phyloP scores from a whole-genome alignment of 2,329 filamentous ascomycete genomes.

The Exophiala phaeomuriformis region DNA sequence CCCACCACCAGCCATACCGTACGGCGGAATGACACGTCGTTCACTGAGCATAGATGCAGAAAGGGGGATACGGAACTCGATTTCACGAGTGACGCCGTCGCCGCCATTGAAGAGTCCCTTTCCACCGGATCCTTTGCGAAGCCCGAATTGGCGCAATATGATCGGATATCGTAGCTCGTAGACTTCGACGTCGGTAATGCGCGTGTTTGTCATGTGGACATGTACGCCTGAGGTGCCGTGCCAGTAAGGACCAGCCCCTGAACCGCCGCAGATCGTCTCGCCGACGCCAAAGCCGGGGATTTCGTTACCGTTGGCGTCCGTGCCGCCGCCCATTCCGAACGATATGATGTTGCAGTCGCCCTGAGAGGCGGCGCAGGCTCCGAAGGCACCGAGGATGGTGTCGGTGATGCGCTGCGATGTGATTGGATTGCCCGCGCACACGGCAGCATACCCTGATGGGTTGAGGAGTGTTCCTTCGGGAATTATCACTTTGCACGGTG shows the following conservation, averaged over 20 bases:
- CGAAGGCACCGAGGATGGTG: conserved; percentile 32
- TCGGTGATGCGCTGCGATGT: conserved; percentile 31
- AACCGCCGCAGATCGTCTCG: conserved; percentile 76
- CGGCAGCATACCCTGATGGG: conserved; percentile 29
- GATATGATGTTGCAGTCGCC: conserved; percentile 30
- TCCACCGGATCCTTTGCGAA: conserved; percentile 58
- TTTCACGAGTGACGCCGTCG: conserved; percentile 67
- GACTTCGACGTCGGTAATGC: conserved; percentile 74
- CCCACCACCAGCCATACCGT: conserved; percentile 25
- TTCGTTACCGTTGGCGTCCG: conserved; percentile 29
- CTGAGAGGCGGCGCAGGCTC: conserved; percentile 27
- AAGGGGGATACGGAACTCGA: conserved; percentile 71
- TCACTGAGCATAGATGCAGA: conserved; percentile 46
- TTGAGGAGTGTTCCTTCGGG: conserved; percentile 29
- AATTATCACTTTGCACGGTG: conserved; percentile 27
- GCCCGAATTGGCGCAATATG: conserved; percentile 60
- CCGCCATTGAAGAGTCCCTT: conserved; percentile 60
- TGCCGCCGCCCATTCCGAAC: conserved; percentile 28
- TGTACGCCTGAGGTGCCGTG: conserved; percentile 69
- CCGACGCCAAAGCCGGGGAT: conserved; percentile 67
- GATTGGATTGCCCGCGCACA: conserved; percentile 27
- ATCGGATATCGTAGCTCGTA: conserved; percentile 73
- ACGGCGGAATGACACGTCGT: conserved; percentile 21
- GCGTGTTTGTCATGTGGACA: conserved; percentile 78
- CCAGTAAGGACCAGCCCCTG: conserved; percentile 62